Percentiles rank a stretch among this genome's conserved stretches.
Conservation (phyloP, 768 basidiomycete species). For the Boletellus ananas region DNA sequence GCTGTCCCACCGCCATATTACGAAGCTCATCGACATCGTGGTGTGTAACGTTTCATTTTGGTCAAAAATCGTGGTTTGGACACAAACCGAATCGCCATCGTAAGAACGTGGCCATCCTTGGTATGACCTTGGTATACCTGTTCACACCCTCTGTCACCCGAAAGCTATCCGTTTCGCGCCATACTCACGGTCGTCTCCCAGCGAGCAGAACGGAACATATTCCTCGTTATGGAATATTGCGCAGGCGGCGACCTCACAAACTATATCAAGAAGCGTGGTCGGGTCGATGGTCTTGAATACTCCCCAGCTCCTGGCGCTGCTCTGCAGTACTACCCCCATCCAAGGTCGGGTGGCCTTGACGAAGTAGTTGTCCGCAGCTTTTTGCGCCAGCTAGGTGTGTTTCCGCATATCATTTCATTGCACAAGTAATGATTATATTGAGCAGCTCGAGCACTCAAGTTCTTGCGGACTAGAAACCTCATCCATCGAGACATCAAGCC, state of each 20-base stretch:
- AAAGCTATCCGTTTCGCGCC: neutral
- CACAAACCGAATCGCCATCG: neutral
- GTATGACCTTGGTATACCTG: neutral
- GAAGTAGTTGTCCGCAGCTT: slow-evolving; percentile 91
- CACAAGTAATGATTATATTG: neutral
- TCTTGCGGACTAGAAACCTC: slow-evolving; percentile 80
- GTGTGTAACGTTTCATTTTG: slow-evolving; percentile 41
- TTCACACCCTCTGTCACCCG: neutral
- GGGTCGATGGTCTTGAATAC: slow-evolving; percentile 85
- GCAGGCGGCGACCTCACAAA: slow-evolving; percentile 93
- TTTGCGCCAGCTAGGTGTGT: slow-evolving; percentile 79
- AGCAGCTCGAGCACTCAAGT: slow-evolving; percentile 88
- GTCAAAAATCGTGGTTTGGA: neutral
- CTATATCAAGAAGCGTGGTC: slow-evolving; percentile 97
- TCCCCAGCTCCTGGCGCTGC: slow-evolving; percentile 63
- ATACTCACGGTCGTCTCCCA: slow-evolving; percentile 26
- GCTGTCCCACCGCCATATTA: slow-evolving; percentile 89
- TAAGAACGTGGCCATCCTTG: neutral
- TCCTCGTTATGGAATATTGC: slow-evolving; percentile 97
- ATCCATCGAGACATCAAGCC: slow-evolving; percentile 99
- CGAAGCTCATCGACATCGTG: slow-evolving; percentile 88
- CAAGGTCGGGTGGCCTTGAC: slow-evolving; percentile 83
- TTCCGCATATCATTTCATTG: neutral
- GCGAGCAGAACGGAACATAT: slow-evolving; percentile 77
- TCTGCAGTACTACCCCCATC: slow-evolving; percentile 87